Conservation (phyloP, 2,329 filamentous ascomycete genomes). For the Cadophora sp. region DNA sequence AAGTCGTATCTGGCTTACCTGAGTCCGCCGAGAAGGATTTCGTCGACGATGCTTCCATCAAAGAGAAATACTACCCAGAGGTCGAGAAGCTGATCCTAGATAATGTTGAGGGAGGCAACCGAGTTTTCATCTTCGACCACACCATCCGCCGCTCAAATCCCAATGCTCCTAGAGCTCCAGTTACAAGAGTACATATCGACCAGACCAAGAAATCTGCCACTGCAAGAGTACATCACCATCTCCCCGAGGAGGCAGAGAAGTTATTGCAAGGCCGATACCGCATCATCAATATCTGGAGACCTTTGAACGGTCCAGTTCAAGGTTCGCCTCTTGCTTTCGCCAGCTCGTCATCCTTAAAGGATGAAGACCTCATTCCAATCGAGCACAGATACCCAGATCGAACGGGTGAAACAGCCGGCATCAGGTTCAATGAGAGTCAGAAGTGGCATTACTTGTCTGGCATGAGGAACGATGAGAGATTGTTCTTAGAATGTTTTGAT, state of each 20-base stretch:
- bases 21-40: conserved; percentile 66
- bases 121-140: conserved; percentile 84
- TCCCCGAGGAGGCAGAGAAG: conserved; percentile 66
- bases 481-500: conserved; percentile 46
- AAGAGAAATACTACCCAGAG: conserved; percentile 81
- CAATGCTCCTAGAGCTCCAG: conserved; percentile 68
- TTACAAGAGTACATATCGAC: conserved; percentile 80
- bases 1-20: conserved; percentile 63
- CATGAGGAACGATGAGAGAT: conserved; percentile 44
- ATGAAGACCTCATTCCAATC: conserved; percentile 43
- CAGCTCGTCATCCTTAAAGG: conserved; percentile 37
- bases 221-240: conserved; percentile 73
- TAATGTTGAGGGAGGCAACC: conserved; percentile 68
- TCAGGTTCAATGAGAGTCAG: conserved; percentile 41
- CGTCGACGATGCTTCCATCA: conserved; percentile 71
- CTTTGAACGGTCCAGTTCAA: conserved; percentile 44
- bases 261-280: conserved; percentile 74
- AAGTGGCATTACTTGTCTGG: conserved; percentile 45
- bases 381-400: conserved; percentile 44
- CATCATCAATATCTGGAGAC: conserved; percentile 84
- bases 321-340: conserved; percentile 42
- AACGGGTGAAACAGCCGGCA: conserved; percentile 43
- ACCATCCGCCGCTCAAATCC: conserved; percentile 76
- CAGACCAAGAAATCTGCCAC: conserved; percentile 73
- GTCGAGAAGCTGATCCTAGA: conserved; percentile 74